phyloP scores from a whole-genome alignment of 2,329 filamentous ascomycete genomes.

The Epichloe bromicola region DNA sequence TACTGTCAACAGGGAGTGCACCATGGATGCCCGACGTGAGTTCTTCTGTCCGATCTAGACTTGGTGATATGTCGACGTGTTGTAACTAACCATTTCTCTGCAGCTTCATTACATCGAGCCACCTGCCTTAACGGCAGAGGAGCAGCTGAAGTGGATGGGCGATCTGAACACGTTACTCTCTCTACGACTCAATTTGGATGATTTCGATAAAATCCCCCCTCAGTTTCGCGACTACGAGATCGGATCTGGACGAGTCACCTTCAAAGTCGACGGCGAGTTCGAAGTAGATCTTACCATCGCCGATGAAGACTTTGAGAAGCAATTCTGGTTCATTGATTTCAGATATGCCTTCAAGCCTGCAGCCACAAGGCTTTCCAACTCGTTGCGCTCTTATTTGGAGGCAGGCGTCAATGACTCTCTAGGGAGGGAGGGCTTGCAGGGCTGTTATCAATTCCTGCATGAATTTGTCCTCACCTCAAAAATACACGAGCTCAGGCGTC shows the following conservation, averaged over 20 bases:
- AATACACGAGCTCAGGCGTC: conserved; percentile 66
- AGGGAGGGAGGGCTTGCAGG: conserved; percentile 54
- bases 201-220: conserved; percentile 62
- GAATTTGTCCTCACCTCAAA: conserved; percentile 84
- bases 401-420: conserved; percentile 59
- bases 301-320: conserved; percentile 67
- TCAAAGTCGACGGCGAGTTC: conserved; percentile 71
- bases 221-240: conserved; percentile 69
- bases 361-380: conserved; percentile 45
- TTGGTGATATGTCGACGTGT: background rate
- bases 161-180: conserved; percentile 76
- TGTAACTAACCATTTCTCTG: conserved; percentile 18
- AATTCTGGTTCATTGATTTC: conserved; percentile 92
- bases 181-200: conserved; percentile 72
- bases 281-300: conserved; percentile 88
- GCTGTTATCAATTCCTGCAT: conserved; percentile 78
- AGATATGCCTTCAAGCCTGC: conserved; percentile 69
- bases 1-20: conserved; percentile 66
- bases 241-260: conserved; percentile 77
- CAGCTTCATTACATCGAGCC: conserved; percentile 67
- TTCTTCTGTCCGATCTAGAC: background rate
- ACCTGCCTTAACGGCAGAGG: conserved; percentile 54
- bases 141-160: conserved; percentile 61
- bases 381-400: conserved; percentile 55
- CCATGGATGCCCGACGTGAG: conserved; percentile 68